Percentiles rank a stretch among this genome's conserved stretches.
Evolutionary conservation across 108 stramenopile species (phyloP).

Genomic region (Pseudonitzschia multiseries): DNA sequence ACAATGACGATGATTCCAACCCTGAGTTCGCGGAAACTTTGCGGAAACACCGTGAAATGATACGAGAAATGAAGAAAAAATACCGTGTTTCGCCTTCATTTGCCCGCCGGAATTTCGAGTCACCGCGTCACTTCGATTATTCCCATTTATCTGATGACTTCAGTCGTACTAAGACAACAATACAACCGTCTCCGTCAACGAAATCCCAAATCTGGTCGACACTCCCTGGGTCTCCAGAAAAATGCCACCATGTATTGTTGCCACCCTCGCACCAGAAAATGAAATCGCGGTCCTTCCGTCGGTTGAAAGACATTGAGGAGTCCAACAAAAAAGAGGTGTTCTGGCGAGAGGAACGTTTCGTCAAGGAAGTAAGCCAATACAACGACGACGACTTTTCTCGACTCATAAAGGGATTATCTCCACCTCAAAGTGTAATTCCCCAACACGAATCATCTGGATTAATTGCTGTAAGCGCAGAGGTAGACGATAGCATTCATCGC

Average conservation of each 20-base stretch:
- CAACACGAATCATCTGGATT: neutral
- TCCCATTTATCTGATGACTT: neutral
- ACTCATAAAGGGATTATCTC: neutral
- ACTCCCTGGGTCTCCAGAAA: neutral
- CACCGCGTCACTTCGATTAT: neutral
- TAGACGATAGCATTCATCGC: neutral
- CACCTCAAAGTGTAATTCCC: neutral
- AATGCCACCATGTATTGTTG: neutral
- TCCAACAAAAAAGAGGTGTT: constrained; percentile 2
- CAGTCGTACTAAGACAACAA: neutral
- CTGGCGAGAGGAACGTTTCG: constrained; percentile 2
- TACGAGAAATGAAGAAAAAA: constrained; percentile 11
- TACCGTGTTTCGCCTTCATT: neutral
- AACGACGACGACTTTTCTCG: constrained; percentile 8
- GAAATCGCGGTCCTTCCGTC: neutral
- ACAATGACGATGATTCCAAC: neutral
- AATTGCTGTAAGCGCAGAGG: neutral
- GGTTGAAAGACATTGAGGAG: neutral
- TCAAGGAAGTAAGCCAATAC: neutral
- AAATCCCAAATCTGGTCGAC: neutral
- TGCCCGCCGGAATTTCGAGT: neutral
- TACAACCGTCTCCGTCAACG: neutral
- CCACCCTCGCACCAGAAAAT: neutral
- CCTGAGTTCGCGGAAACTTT: neutral
- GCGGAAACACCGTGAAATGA: constrained; percentile 13